Conservation (phyloP, 106 monocot genomes). For the Chionographis japonica region DNA sequence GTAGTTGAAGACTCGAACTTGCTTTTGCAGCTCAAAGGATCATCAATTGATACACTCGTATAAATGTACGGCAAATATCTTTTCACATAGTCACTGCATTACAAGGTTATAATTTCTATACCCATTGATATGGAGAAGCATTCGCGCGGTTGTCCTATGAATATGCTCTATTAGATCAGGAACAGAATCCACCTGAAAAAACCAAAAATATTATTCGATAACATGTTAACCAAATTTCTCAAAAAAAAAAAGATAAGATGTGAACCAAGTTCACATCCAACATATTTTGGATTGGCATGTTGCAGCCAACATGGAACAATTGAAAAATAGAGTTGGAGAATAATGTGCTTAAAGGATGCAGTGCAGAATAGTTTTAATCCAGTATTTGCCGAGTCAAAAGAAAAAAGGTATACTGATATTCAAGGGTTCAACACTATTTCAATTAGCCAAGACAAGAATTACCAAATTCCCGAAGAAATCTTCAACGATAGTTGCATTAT, state of each 20-base stretch:
- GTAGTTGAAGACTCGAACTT: too few species aligned
- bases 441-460: conserved; percentile 5
- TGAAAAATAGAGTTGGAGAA: too few species aligned
- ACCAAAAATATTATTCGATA: neutral
- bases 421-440: neutral
- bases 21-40: too few species aligned
- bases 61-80: neutral
- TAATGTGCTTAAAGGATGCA: too few species aligned
- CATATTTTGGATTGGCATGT: too few species aligned
- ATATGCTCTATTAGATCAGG: conserved; percentile 80
- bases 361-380: too few species aligned
- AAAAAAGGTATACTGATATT: neutral
- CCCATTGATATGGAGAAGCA: conserved; percentile 97
- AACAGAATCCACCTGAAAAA: conserved; percentile 78
- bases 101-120: conserved; percentile 18
- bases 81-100: neutral
- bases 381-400: neutral
- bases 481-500: conserved; percentile 57
- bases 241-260: neutral
- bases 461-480: conserved; percentile 85
- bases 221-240: too few species aligned
- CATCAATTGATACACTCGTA: too few species aligned
- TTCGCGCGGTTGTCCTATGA: conserved; percentile 78
- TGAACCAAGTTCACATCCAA: too few species aligned
- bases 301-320: too few species aligned